Evolutionary conservation across 2,329 filamentous ascomycete species (phyloP).

Genomic region (Apiospora marii): DNA sequence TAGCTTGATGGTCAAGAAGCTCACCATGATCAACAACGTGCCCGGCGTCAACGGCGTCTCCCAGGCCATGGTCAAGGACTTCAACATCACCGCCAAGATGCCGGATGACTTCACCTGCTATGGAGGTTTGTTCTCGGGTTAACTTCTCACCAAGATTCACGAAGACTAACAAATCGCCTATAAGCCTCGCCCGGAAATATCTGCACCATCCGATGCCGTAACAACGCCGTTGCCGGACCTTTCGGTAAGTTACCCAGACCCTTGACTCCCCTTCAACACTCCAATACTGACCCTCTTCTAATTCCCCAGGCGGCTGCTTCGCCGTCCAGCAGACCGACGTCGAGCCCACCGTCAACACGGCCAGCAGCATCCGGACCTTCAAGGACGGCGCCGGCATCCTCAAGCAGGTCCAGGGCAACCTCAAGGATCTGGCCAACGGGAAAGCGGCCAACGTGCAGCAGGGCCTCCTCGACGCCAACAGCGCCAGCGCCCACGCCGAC

Average conservation of each 20-base stretch:
- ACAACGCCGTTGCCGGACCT: conserved; percentile 63
- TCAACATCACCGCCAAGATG: conserved; percentile 63
- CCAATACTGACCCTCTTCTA: conserved; percentile 41
- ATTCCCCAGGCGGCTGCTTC: conserved; percentile 53
- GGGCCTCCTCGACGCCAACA: conserved; percentile 57
- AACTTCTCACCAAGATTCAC: neutral
- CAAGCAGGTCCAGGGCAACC: conserved; percentile 29
- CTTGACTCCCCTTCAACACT: conserved; percentile 55
- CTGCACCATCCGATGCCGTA: conserved; percentile 67
- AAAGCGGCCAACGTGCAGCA: conserved; percentile 57
- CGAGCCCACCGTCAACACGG: conserved; percentile 50
- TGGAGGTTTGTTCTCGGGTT: conserved; percentile 51
- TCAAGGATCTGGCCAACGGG: conserved; percentile 44
- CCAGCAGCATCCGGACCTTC: conserved; percentile 54
- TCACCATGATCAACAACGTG: conserved; percentile 65
- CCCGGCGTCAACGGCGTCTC: conserved; percentile 65
- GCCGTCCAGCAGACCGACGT: conserved; percentile 62
- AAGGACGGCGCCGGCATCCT: conserved; percentile 31
- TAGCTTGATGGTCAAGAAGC: conserved; percentile 53
- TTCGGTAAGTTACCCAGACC: conserved; percentile 53
- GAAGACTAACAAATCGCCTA: neutral
- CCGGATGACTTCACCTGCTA: conserved; percentile 57
- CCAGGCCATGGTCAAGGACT: conserved; percentile 62
- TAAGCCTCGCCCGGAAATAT: conserved; percentile 63
- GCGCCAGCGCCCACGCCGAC: conserved; percentile 53